Evolutionary conservation across 2,329 filamentous ascomycete genomes (phyloP), one percentile per base, ranked within the genome.

Genomic region (Pseudogymnoascus sp.): DNA sequence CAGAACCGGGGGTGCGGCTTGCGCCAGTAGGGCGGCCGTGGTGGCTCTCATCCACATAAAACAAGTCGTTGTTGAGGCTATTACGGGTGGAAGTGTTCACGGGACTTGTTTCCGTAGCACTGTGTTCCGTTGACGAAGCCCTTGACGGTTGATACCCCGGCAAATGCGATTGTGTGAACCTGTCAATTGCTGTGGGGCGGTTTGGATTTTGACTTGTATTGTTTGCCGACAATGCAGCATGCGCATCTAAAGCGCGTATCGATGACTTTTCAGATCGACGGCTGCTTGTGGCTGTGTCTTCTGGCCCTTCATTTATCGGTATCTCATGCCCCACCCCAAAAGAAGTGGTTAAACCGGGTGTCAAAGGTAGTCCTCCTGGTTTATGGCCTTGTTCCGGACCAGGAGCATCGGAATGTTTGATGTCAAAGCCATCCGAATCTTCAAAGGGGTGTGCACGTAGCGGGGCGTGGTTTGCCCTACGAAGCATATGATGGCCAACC

Each of bases 21-120:
- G 1, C 80, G 78, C 59, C 75, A 74, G 69, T 78, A 74, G 60
- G 77, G 74, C 37, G 76, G 72, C 55, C 76, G 8, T 66, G 63
- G 19, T 64, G 64, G 16, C 63, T 63, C 26, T 72, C 76, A 12
- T 80, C 78, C 60, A 78, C 77, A 3, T 75, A 74, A 62, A 85
- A 85, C 0, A 82, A 82, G 52, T 81, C 80, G 66, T 86, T 83
- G 55, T 81, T 79, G 11, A 86, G 76, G 12, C 77, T 83, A 63
- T 81, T 80, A 66, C 86, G 83, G 4, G 82, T 82, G 39, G 84
- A 82, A 5, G 82, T 84, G 26, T 76, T 83, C 66, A 85, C 76
- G 4, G 81, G 78, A 65, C 78, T 87, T 6, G 83, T 76, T 71
- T 84, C 83, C 14, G 82, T 79, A 12, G 78, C 81, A 59, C 81